Base-by-base conservation (phyloP, 1,139 yeast genomes). In the Meyerozyma athensensis region DNA sequence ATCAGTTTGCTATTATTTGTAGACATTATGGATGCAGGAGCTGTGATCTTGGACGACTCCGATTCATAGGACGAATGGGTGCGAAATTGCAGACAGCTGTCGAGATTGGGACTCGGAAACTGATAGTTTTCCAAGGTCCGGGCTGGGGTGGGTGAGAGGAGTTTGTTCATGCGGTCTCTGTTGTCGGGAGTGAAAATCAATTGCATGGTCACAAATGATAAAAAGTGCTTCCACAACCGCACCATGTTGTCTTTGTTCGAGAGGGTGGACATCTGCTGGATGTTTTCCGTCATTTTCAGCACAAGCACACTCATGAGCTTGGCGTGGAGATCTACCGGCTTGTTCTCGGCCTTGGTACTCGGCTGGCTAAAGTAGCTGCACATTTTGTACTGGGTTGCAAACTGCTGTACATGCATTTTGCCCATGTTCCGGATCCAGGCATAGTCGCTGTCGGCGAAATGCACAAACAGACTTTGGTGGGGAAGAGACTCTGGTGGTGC, bases 361-460 rank as follows among this genome's bases (percentile, higher is more conserved):
- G n/a, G n/a, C n/a, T n/a, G 36, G 34, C 23, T 19, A 21, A 41
- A 34, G 30, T 41, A 35, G 33, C 39, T 40, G 35, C 39, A 43
- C 37, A 20, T 34, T 12, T 9, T 31, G 8, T 39, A 26, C 23
- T 48, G 52, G 5, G 37, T 35, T 16, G 32, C 34, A 36, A 45
- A 54, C 43, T 47, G 36, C 20, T 42, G 48, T 14, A 44, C 43
- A 40, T 59, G 61, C 7, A 50, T 46, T 9, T 45, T 41, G 37
- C 54, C 45, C 63, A 63, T 50, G 30, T 46, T 40, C 32, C 46
- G 48, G 35, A 63, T 49, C 45, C 53, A 52, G 24, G 57, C 61
- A 37, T 54, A 54, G 38, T 54, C 51, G 9, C 43, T 43, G 35
- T 62, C 64, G 22, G 49, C 48, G 35, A 60, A 57, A 45, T 63